Conservation (phyloP, 306 rosid species). For the Castanea crenata region DNA sequence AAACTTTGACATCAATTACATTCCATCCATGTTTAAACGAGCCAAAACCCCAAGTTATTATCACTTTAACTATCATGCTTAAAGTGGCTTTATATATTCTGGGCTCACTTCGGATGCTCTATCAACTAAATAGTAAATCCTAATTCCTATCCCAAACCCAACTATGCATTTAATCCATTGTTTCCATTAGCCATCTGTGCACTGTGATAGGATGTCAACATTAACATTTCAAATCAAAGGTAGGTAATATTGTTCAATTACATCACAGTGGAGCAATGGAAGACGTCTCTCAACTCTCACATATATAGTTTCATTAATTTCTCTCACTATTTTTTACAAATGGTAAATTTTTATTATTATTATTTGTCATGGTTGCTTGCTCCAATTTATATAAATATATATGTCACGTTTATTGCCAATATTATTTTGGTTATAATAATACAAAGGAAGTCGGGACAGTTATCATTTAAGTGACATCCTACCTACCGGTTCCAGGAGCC, state of each 20-base stretch:
- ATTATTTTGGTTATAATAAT: neutral
- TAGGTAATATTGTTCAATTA: conserved; percentile 18
- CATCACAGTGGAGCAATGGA: neutral
- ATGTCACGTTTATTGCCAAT: neutral
- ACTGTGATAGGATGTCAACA: conserved; percentile 23
- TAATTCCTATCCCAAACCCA: too few relatives aligned
- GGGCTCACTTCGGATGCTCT: neutral
- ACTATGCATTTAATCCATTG: neutral
- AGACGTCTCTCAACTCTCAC: neutral
- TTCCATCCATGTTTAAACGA: neutral
- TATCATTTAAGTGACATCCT: conserved; percentile 30
- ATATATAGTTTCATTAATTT: neutral
- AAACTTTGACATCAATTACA: neutral
- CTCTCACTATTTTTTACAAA: neutral
- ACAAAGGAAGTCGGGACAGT: neutral
- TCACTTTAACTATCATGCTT: too few relatives aligned
- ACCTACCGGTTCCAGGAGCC: conserved; percentile 25
- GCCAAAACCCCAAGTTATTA: too few relatives aligned
- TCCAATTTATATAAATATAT: neutral
- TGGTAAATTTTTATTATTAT: neutral
- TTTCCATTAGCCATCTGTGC: neutral
- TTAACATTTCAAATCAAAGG: conserved; percentile 22
- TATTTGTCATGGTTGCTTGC: neutral
- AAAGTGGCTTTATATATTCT: too few relatives aligned
- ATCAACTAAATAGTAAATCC: neutral